Conservation (phyloP, 176 grass and related monocot genomes). For the Zoysia japonica region DNA sequence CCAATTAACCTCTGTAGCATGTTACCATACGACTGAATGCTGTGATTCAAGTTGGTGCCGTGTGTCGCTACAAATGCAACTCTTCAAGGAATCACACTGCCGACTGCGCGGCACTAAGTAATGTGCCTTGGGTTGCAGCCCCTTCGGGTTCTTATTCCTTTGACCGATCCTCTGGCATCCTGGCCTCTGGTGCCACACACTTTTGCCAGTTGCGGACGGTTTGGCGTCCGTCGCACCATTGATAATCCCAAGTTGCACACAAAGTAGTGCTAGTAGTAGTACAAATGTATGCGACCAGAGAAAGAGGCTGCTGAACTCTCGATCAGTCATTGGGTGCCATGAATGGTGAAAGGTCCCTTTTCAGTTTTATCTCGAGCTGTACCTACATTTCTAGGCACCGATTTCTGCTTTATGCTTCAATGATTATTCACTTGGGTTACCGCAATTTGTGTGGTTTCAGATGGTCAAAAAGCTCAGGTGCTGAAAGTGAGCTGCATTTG, state of each 20-base stretch:
- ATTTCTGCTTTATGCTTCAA: constrained; percentile 35
- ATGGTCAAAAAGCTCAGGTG: constrained; percentile 38
- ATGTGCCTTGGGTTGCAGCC: constrained; percentile 27
- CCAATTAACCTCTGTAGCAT: background rate
- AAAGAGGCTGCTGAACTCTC: constrained; percentile 6
- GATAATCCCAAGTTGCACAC: constrained; percentile 22
- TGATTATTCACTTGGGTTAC: background rate
- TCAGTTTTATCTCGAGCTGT: background rate
- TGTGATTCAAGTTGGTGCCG: background rate
- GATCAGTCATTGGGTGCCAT: constrained; percentile 30
- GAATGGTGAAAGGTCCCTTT: constrained; percentile 3
- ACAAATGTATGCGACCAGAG: background rate
- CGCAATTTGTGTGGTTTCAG: constrained; percentile 31
- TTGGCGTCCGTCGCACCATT: constrained; percentile 22
- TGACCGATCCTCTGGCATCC: constrained; percentile 43
- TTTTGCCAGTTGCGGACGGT: constrained; percentile 35
- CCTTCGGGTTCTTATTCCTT: constrained; percentile 39
- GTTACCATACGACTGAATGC: background rate
- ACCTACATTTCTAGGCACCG: constrained; percentile 36
- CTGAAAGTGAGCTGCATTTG: constrained; percentile 24
- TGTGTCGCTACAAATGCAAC: background rate
- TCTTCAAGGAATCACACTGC: constrained; percentile 15
- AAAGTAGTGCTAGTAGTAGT: background rate
- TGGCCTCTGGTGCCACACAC: constrained; percentile 47
- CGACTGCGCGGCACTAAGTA: constrained; percentile 17